Evolutionary conservation across 1,139 yeast species (phyloP).

Genomic region (Suhomyces guaymorum): DNA sequence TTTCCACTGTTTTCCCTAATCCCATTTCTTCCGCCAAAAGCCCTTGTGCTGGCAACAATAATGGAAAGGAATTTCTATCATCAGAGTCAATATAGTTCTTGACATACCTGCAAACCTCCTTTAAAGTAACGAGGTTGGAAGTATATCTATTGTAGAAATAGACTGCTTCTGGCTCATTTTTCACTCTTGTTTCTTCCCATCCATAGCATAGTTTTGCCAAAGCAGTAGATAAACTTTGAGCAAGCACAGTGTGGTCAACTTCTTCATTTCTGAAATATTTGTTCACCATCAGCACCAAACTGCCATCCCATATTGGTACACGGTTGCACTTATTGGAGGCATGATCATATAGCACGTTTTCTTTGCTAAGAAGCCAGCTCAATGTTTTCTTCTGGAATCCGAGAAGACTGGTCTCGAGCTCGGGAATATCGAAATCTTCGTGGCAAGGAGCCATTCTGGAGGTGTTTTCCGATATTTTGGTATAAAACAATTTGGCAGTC

Average conservation of each 20-base stretch:
- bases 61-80: conserved; percentile 15
- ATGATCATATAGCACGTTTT: conserved; percentile 48
- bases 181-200: conserved; percentile 40
- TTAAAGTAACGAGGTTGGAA: conserved; percentile 44
- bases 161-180: conserved; percentile 3
- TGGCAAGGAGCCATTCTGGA: conserved; percentile 21
- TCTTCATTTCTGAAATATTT: conserved; percentile 8
- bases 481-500: conserved; percentile 29
- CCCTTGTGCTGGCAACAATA: conserved; percentile 56
- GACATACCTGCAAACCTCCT: conserved; percentile 30
- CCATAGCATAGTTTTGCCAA: conserved; percentile 52
- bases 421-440: conserved; percentile 41
- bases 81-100: conserved; percentile 20
- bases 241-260: conserved; percentile 12
- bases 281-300: conserved; percentile 12
- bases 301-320: conserved; percentile 19
- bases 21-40: conserved; percentile 95
- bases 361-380: conserved; percentile 62
- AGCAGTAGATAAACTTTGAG: conserved; percentile 18
- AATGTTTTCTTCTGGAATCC: conserved; percentile 66
- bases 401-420: conserved; percentile 49
- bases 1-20: conserved; percentile 88
- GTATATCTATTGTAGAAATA: conserved; percentile 54
- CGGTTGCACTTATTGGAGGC: conserved; percentile 25
- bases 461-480: conserved; percentile 36